Base-by-base conservation (phyloP, 1,139 yeast species). In the Taphrina populina region DNA sequence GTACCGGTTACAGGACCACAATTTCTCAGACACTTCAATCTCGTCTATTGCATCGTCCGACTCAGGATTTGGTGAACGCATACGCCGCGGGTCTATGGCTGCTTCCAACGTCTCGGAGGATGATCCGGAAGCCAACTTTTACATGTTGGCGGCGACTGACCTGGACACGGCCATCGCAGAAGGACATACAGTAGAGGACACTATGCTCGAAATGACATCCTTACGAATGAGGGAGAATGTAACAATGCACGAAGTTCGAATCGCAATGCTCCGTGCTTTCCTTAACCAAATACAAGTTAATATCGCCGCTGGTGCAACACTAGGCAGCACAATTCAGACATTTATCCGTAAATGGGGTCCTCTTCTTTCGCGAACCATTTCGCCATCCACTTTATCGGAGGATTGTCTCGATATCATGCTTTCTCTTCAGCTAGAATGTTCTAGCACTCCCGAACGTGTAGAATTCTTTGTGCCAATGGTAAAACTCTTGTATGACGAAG, bases 161-260 rank as follows among this genome's bases (percentile, higher is more conserved):
- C 86, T 92, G 36, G 86, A 83, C 63, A 79, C 98, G 66, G 94
- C 98, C 0, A 79, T 92, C 69, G 92, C 85, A 63, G 85, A 90
- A 66, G 85, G 88, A 67, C 98, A 92, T 70, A 95, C 86, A 65
- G 76, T 88, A 60, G 97, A 92, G 66, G 90, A 95, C 10, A 96
- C 98, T 0, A 73, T 88, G 63, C 74, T 94, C 62, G 98, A 92
- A 70, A 78, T 92, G 65, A 90, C 90, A 67, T 92, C 98, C 0
- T 76, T 94, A 66, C 80, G 97, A 71, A 92, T 94, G 98, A 86
- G 96, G 63, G 84, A 90, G 92, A 88, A 92, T 68, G 97, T 88
- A 11, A 79, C 94, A 0, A 92, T 92, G 69, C 95, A 87, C 65
- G 96, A 90, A 66, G 96, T 92, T 11, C 80, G 97, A 67, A 70